These are phyloP conservation scores for Clathrus columnatus DNA, from an alignment of 768 basidiomycete species.

Conservation along the genomic window DNA sequence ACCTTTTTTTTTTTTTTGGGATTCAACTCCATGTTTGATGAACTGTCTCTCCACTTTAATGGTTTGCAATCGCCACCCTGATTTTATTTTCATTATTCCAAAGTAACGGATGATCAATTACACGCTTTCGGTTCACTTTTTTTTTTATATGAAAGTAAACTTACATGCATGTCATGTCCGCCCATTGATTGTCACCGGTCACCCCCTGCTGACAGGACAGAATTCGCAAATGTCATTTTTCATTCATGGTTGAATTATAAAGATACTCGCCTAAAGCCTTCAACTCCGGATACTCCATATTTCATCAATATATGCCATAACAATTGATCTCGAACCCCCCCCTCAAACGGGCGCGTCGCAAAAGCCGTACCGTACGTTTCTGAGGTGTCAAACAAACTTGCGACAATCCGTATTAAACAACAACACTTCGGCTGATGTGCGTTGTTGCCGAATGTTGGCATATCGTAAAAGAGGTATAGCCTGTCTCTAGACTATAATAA, in stretches of 20 bases:
- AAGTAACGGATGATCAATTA: not conserved
- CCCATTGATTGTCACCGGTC: too few relatives aligned
- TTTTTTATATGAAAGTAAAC: not conserved
- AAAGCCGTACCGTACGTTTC: not conserved
- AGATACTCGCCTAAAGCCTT: not conserved
- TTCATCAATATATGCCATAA: not conserved
- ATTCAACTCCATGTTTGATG: not conserved
- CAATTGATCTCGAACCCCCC: not conserved
- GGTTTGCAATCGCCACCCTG: not conserved
- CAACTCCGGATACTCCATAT: not conserved
- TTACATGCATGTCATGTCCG: too few relatives aligned
- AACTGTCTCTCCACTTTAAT: not conserved
- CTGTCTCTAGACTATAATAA: not conserved
- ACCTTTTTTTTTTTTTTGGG: not conserved
- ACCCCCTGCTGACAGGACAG: too few relatives aligned
- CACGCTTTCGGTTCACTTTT: not conserved
- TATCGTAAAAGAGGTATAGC: not conserved
- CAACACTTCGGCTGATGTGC: too few relatives aligned
- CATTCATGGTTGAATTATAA: too few relatives aligned
- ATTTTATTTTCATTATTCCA: not conserved
- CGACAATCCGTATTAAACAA: too few relatives aligned
- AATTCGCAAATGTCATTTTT: too few relatives aligned
- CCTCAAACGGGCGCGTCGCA: not conserved
- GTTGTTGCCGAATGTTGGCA: not conserved
- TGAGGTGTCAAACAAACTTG: too few relatives aligned